Conservation (phyloP, 768 basidiomycete species). For the Boletus bicolor region DNA sequence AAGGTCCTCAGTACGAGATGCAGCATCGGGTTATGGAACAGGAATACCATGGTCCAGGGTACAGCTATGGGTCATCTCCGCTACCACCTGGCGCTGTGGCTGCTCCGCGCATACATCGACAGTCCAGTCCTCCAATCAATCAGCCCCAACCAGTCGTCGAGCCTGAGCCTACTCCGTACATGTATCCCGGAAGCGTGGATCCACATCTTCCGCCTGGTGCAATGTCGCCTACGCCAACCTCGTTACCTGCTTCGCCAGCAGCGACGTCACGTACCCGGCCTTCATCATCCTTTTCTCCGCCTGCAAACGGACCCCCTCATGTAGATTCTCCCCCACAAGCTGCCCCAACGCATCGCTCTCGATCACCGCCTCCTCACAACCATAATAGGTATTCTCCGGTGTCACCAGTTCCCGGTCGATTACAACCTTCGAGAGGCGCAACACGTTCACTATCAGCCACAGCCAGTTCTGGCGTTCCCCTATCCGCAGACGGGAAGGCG, state of each 20-base stretch:
- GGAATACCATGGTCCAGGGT: conserved; percentile 55
- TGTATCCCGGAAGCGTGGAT: conserved; percentile 30
- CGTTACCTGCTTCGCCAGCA: conserved; percentile 24
- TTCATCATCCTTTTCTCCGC: conserved; percentile 36
- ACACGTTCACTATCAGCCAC: conserved; percentile 73
- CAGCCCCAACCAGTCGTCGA: conserved; percentile 29
- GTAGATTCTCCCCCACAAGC: conserved; percentile 26
- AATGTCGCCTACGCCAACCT: conserved; percentile 40
- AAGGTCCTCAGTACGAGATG: conserved; percentile 90
- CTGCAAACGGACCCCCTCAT: conserved; percentile 21
- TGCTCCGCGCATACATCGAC: conserved; percentile 24
- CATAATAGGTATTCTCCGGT: conserved; percentile 37
- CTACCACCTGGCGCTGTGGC: conserved; percentile 21
- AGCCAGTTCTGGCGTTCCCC: conserved; percentile 38
- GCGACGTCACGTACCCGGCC: conserved; percentile 19
- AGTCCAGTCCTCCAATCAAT: conserved; percentile 25
- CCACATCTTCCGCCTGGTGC: conserved; percentile 56
- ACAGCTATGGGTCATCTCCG: conserved; percentile 26
- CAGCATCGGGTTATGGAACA: conserved; percentile 93
- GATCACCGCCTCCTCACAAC: conserved; percentile 51
- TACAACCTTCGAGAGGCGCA: conserved; percentile 39
- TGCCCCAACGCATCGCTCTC: conserved; percentile 40
- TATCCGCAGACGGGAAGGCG: conserved; percentile 46
- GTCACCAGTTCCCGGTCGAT: conserved; percentile 22
- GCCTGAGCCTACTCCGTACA: conserved; percentile 28